Evolutionary conservation across 345 rosid species (phyloP).

Genomic region (Linum tenue): DNA sequence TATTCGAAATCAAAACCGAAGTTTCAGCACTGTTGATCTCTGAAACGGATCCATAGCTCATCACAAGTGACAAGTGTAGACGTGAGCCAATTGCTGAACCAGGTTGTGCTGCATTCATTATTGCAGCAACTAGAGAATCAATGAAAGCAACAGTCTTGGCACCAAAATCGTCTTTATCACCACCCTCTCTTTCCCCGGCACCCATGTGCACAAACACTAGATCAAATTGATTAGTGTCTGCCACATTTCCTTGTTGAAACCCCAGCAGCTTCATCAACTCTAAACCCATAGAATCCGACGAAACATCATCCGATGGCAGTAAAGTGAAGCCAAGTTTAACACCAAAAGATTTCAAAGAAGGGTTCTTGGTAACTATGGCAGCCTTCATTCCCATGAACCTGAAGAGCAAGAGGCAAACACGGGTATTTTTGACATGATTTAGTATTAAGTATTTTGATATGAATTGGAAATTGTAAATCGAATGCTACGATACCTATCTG

Average conservation of each 20-base stretch:
- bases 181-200: constrained; percentile 24
- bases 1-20: constrained; percentile 31
- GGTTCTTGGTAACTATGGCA: constrained; percentile 46
- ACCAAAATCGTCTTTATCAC: constrained; percentile 13
- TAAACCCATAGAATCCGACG: constrained; percentile 26
- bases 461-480: background rate
- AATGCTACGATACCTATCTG: constrained; percentile 42
- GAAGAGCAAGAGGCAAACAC: constrained; percentile 7
- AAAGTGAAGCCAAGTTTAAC: constrained; percentile 44
- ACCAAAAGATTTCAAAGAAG: constrained; percentile 40
- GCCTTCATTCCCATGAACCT: constrained; percentile 89
- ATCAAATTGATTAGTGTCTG: constrained; percentile 48
- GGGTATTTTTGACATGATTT: background rate
- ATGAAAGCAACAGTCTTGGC: constrained; percentile 25
- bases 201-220: constrained; percentile 57
- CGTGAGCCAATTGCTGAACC: constrained; percentile 50
- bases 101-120: constrained; percentile 40
- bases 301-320: constrained; percentile 26
- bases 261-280: constrained; percentile 56
- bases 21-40: constrained; percentile 28
- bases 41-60: constrained; percentile 55
- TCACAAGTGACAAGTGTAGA: constrained; percentile 63
- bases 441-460: background rate
- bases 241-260: constrained; percentile 47
- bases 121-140: constrained; percentile 45